A percentile compares a stretch with the other conserved stretches of the same genome.
Conservation (phyloP, 139 green algal genomes). For the Asterochloris sp. region DNA sequence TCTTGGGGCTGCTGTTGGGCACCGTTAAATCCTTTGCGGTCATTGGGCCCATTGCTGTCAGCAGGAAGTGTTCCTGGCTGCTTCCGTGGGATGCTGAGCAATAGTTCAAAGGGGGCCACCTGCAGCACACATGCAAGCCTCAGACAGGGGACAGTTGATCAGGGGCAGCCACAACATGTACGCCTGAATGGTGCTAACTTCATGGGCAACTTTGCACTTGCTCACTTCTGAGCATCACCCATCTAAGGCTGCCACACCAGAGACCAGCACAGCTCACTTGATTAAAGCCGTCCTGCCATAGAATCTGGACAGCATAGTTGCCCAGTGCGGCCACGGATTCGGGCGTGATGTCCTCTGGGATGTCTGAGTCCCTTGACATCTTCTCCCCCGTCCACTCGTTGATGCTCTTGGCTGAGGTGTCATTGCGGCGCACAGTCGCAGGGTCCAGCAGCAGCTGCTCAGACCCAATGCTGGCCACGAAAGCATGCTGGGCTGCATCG, state of each 20-base stretch:
- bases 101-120: no score
- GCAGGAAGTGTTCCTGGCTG: no score
- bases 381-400: constrained; percentile 88
- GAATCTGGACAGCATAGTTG: constrained; percentile 94
- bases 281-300: constrained; percentile 86
- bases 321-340: constrained; percentile 72
- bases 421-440: constrained; percentile 75
- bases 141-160: neutral
- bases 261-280: constrained; percentile 13
- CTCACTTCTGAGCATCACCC: neutral
- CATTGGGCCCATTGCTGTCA: no score
- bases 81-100: no score
- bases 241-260: neutral
- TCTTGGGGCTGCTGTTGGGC: no score
- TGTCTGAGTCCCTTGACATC: constrained; percentile 24
- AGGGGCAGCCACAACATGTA: neutral
- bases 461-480: constrained; percentile 48
- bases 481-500: constrained; percentile 28
- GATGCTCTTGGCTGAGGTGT: constrained; percentile 77
- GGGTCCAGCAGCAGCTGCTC: constrained; percentile 75
- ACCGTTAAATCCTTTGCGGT: no score
- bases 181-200: neutral
- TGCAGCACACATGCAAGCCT: neutral
- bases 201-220: neutral
- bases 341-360: constrained; percentile 67